Base-by-base conservation (phyloP, 2,329 filamentous ascomycete genomes). In the Colletotrichum musicola region DNA sequence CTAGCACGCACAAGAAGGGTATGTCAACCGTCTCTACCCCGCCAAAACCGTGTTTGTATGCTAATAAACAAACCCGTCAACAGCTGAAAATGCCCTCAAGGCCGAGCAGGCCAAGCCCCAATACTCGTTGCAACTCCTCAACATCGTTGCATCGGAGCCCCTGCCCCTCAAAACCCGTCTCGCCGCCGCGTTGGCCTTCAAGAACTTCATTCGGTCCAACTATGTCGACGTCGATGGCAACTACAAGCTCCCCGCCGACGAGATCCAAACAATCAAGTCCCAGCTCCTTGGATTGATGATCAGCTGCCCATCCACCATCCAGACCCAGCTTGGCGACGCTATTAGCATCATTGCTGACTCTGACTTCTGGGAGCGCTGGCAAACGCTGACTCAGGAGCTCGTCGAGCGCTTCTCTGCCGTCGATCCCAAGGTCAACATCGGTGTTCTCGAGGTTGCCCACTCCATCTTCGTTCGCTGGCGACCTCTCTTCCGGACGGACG, bases 221-320 rank as follows among this genome's bases (percentile, higher is more conserved):
- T 99, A 97, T 89, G 93, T 94, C 10, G 93, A 98, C 80, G 95
- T 97, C 77, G 93, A 98, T 81, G 95, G 96, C 77, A 92, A 92
- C 80, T 96, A 99, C 85, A 96, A 95, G 82, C 88, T 99, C 44
- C 90, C 93, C 13, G 79, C 86, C 70, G 88, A 93, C 73, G 96
- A 98, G 84, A 95, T 99, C 44, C 82, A 85, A 30, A 93, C 93
- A 50, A 97, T 99, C 85, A 99, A 99, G 84, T 90, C 90, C 76
- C 95, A 98, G 84, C 89, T 99, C 71, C 95, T 99, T 75, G 95
- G 94, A 65, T 86, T 99, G 75, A 99, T 99, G 96, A 97, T 98
- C 75, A 90, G 92, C 9, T 94, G 96, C 25, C 96, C 95, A 4
- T 80, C 93, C 18, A 92, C 90, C 69, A 92, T 99, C 72, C 97